phyloP scores from a whole-genome alignment of 2,329 filamentous ascomycete species.

The Periconia sp. region DNA sequence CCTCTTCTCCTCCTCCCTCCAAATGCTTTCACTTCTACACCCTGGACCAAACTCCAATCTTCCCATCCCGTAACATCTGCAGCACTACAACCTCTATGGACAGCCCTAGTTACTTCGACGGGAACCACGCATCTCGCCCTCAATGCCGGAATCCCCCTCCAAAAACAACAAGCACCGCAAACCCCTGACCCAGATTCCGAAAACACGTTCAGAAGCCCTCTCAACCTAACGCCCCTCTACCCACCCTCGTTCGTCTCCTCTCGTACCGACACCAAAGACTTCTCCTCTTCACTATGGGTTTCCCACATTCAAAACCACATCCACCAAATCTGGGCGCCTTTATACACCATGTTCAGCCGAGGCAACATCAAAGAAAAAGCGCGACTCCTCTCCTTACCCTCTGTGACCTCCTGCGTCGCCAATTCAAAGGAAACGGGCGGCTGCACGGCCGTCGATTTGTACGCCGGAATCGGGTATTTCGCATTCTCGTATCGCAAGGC shows the following conservation, averaged over 20 bases:
- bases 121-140: slow-evolving; percentile 59
- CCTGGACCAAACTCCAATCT: slow-evolving; percentile 39
- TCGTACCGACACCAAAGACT: slow-evolving; percentile 51
- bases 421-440: slow-evolving; percentile 28
- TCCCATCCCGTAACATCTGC: slow-evolving; percentile 22
- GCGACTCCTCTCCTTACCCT: slow-evolving; percentile 60
- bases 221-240: slow-evolving; percentile 67
- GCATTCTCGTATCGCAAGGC: slow-evolving; percentile 77
- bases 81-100: slow-evolving; percentile 26
- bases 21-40: slow-evolving; percentile 44
- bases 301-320: slow-evolving; percentile 74
- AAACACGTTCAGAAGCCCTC: slow-evolving; percentile 75
- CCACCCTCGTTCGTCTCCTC: slow-evolving; percentile 67
- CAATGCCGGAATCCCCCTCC: slow-evolving; percentile 58
- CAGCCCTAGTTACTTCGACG: slow-evolving; percentile 41
- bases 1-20: slow-evolving; percentile 60
- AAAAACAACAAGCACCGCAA: slow-evolving; percentile 6
- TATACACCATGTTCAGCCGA: slow-evolving; percentile 91
- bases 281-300: slow-evolving; percentile 75
- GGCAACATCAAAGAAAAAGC: slow-evolving; percentile 91
- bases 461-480: slow-evolving; percentile 94
- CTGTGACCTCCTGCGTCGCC: slow-evolving; percentile 25
- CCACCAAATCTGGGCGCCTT: slow-evolving; percentile 80
- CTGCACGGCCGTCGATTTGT: slow-evolving; percentile 68
- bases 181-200: slow-evolving; percentile 10